These are phyloP conservation scores for Trametes maxima DNA, from an alignment of 768 basidiomycete species.

Conservation along the genomic window DNA sequence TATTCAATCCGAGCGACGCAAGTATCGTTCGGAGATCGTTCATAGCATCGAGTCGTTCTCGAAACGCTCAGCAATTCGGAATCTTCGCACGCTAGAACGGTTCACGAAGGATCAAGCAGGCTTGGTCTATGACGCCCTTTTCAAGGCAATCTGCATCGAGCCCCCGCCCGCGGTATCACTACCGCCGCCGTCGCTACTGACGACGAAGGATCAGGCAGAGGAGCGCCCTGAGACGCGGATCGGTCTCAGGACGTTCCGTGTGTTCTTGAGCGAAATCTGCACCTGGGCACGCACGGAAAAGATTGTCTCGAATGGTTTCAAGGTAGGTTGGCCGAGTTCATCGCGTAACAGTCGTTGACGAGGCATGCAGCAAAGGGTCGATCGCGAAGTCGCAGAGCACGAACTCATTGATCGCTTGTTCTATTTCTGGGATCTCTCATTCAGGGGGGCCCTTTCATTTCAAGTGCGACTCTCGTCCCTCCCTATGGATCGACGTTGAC, in stretches of 20 bases:
- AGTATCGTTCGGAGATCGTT: constrained; percentile 87
- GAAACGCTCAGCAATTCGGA: constrained; percentile 88
- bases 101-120: constrained; percentile 89
- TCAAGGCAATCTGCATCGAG: constrained; percentile 78
- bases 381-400: constrained; percentile 91
- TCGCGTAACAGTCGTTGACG: neutral
- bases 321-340: constrained; percentile 45
- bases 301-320: constrained; percentile 90
- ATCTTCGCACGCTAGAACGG: constrained; percentile 74
- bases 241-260: constrained; percentile 79
- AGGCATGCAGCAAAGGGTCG: constrained; percentile 70
- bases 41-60: constrained; percentile 93
- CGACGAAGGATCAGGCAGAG: constrained; percentile 56
- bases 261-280: constrained; percentile 88
- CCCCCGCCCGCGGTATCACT: constrained; percentile 58
- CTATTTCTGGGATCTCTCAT: constrained; percentile 89
- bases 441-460: constrained; percentile 83
- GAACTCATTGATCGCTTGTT: constrained; percentile 94
- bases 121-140: constrained; percentile 89
- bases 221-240: constrained; percentile 91
- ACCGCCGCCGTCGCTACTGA: constrained; percentile 53
- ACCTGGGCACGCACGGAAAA: constrained; percentile 97
- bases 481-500: neutral
- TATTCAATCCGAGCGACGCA: constrained; percentile 82
- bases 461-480: constrained; percentile 55